phyloP scores from a whole-genome alignment of 2,329 filamentous ascomycete genomes.

The Capronia coronata region DNA sequence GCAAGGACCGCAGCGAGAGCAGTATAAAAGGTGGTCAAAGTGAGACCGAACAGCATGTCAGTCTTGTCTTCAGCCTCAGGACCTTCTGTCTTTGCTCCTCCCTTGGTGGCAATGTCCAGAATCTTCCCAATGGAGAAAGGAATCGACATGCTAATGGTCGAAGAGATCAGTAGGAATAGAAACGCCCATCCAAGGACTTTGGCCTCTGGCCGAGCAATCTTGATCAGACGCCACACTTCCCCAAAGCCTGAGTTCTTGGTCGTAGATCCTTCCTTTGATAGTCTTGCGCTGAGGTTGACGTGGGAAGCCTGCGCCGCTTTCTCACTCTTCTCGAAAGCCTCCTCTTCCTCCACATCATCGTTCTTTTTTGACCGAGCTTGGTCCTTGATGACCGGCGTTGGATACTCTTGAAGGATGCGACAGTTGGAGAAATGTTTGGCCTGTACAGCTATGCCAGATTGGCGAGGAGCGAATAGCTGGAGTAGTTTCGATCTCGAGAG shows the following conservation, averaged over 20 bases:
- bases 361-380: slow-evolving; percentile 35
- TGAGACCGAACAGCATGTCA: slow-evolving; percentile 70
- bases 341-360: slow-evolving; percentile 46
- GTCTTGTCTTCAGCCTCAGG: slow-evolving; percentile 46
- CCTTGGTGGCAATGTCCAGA: slow-evolving; percentile 79
- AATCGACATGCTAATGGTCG: slow-evolving; percentile 88
- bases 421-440: slow-evolving; percentile 18
- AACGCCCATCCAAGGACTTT: slow-evolving; percentile 74
- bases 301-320: slow-evolving; percentile 81
- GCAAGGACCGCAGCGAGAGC: slow-evolving; percentile 70
- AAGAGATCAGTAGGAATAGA: slow-evolving; percentile 78
- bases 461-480: background rate
- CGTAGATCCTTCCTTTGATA: slow-evolving; percentile 69
- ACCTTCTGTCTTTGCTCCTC: slow-evolving; percentile 40
- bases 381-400: slow-evolving; percentile 24
- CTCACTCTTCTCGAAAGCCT: slow-evolving; percentile 64
- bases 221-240: slow-evolving; percentile 82
- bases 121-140: slow-evolving; percentile 96
- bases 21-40: slow-evolving; percentile 79
- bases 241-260: slow-evolving; percentile 54
- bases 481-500: background rate
- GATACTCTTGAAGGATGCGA: slow-evolving; percentile 17
- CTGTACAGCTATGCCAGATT: slow-evolving; percentile 11
- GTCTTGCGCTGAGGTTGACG: slow-evolving; percentile 77
- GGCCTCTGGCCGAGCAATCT: slow-evolving; percentile 79